These are phyloP conservation scores for Rhizoclosmatium sp. DNA, from an alignment of 192 early-diverging fungal genomes.

Conservation along the genomic window DNA sequence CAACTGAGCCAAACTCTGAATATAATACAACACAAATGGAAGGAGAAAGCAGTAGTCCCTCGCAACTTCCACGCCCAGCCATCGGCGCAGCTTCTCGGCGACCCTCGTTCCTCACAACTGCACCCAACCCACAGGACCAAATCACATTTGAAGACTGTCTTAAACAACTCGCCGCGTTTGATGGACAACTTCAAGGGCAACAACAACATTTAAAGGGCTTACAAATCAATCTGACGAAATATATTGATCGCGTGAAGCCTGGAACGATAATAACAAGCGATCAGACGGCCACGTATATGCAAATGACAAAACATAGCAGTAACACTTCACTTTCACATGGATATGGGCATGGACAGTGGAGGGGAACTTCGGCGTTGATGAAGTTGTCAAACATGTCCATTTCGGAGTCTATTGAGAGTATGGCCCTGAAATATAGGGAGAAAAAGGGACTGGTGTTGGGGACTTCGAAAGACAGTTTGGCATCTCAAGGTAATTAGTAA, in stretches of 20 bases:
- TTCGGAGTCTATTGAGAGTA: constrained; percentile 13
- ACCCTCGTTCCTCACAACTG: not conserved
- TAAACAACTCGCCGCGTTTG: constrained; percentile 3
- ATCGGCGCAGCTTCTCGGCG: not conserved
- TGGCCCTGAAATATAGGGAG: constrained; percentile 4
- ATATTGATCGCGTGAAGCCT: constrained; percentile 18
- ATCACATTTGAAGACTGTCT: constrained; percentile 24
- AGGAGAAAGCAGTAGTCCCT: not conserved
- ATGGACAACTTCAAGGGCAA: constrained; percentile 17
- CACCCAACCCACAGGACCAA: not conserved
- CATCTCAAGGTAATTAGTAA: not conserved
- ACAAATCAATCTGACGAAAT: constrained; percentile 4
- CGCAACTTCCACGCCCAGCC: not conserved
- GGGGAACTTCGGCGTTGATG: not conserved
- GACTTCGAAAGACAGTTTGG: constrained; percentile 1
- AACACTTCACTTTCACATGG: not conserved
- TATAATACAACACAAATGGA: too few species aligned
- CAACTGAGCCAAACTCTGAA: too few species aligned
- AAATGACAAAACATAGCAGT: not conserved
- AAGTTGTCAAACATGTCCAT: not conserved
- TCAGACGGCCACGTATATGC: not conserved
- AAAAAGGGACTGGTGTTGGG: not conserved
- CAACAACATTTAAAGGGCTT: constrained; percentile 11
- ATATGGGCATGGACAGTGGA: not conserved
- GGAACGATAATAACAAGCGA: not conserved